Evolutionary conservation across 1,284 basidiomycete species (phyloP).

Genomic region (Lignosus rhinocerotis): DNA sequence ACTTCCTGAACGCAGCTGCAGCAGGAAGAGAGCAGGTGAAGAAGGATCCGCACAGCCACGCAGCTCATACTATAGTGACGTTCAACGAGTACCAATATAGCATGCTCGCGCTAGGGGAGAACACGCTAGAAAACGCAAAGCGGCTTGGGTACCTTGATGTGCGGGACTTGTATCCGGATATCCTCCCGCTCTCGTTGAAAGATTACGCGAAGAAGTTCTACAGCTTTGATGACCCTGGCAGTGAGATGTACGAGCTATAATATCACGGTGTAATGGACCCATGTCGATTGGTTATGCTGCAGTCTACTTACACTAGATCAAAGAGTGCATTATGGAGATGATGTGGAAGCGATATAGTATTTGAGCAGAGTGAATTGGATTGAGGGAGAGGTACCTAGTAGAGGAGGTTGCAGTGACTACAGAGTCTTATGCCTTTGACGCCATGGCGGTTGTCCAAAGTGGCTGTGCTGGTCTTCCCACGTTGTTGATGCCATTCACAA

Average conservation of each 20-base stretch:
- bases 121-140: conserved; percentile 20
- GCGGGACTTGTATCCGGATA: conserved; percentile 18
- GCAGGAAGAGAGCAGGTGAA: not conserved
- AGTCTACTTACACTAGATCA: too few relatives aligned
- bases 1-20: not conserved
- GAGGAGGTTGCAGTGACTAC: too few relatives aligned
- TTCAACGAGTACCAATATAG: not conserved
- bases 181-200: conserved; percentile 5
- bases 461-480: too few relatives aligned
- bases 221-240: not conserved
- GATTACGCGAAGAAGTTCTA: conserved; percentile 15
- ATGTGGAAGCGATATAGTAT: too few relatives aligned
- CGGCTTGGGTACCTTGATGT: conserved; percentile 14
- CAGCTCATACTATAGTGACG: not conserved
- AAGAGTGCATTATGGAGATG: too few relatives aligned
- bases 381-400: too few relatives aligned
- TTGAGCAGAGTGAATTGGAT: too few relatives aligned
- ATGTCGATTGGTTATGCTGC: too few relatives aligned
- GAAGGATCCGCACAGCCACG: not conserved
- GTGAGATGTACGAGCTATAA: not conserved
- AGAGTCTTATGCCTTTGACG: too few relatives aligned
- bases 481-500: too few relatives aligned
- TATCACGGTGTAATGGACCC: not conserved
- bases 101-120: conserved; percentile 17
- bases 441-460: too few relatives aligned